These are phyloP conservation scores for Taphrina betulina DNA, from an alignment of 1,139 yeast species.

Conservation along the genomic window DNA sequence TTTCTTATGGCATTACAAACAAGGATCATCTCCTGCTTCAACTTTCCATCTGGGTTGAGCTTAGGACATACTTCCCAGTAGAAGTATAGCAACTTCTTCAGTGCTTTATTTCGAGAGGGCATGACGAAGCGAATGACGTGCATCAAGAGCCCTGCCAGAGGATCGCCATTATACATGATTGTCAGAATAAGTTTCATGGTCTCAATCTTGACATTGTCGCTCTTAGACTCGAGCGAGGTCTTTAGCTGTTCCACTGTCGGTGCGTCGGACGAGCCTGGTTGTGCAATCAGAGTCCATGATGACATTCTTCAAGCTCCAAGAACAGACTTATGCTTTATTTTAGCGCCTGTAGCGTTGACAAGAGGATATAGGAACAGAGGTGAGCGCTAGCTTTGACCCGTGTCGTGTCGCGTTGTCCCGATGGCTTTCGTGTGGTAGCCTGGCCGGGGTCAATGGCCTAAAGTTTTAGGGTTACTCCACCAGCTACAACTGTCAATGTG, in stretches of 20 bases:
- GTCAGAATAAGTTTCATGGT: constrained; percentile 87
- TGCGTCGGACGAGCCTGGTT: constrained; percentile 47
- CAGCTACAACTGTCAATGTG: no score
- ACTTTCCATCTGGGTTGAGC: constrained; percentile 78
- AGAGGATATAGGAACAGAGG: no score
- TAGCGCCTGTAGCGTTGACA: no score
- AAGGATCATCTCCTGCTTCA: constrained; percentile 97
- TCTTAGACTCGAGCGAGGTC: constrained; percentile 79
- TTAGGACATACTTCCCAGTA: constrained; percentile 99
- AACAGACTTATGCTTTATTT: no score
- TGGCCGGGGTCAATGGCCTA: no score
- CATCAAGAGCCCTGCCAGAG: constrained; percentile 86
- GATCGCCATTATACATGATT: constrained; percentile 87
- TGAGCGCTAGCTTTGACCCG: no score
- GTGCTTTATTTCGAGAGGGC: constrained; percentile 89
- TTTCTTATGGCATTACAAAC: constrained; percentile 97
- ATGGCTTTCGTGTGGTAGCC: no score
- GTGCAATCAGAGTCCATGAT: constrained; percentile 29
- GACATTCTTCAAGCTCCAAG: no score
- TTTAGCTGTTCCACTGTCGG: constrained; percentile 75
- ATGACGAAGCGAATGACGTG: constrained; percentile 93
- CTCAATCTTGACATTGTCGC: constrained; percentile 80
- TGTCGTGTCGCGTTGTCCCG: no score
- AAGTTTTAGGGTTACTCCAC: no score
- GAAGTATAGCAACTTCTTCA: constrained; percentile 87